These are phyloP conservation scores for Neurospora intermedia DNA, from an alignment of 495 filamentous ascomycete genomes.

Conservation along the genomic window DNA sequence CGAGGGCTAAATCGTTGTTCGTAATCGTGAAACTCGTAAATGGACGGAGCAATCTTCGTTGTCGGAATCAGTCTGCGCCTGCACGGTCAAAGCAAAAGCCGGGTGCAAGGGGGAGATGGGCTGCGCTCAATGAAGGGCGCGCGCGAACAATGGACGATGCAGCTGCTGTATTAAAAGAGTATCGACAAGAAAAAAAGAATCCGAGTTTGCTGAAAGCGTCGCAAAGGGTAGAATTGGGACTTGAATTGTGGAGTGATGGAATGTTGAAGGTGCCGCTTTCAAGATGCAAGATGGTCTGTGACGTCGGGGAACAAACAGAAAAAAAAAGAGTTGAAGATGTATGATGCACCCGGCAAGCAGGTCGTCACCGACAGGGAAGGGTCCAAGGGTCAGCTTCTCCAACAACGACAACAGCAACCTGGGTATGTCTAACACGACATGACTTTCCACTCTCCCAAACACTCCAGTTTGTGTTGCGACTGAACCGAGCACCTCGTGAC, in stretches of 20 bases:
- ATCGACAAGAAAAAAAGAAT: slow-evolving; percentile 6
- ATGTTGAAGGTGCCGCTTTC: background rate
- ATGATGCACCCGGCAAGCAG: background rate
- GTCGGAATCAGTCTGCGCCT: background rate
- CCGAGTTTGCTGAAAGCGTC: background rate
- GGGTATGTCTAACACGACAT: background rate
- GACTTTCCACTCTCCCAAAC: background rate
- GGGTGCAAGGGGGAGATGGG: slow-evolving; percentile 5
- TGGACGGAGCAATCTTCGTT: background rate
- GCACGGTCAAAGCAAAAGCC: background rate
- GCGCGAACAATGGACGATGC: slow-evolving; percentile 21
- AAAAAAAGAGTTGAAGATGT: background rate
- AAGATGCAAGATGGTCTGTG: background rate
- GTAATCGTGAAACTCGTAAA: background rate
- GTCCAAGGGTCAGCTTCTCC: background rate
- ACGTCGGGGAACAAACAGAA: slow-evolving; percentile 4
- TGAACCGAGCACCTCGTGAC: background rate
- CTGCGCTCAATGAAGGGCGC: background rate
- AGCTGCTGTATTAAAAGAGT: slow-evolving; percentile 22
- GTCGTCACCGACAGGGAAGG: background rate
- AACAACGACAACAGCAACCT: background rate
- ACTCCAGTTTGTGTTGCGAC: background rate
- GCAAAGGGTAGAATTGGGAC: slow-evolving; percentile 1
- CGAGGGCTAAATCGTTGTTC: background rate
- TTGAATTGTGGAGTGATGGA: background rate